These are phyloP conservation scores for Vanrija pseudolonga DNA, from an alignment of 1,284 basidiomycete genomes.

Conservation along the genomic window DNA sequence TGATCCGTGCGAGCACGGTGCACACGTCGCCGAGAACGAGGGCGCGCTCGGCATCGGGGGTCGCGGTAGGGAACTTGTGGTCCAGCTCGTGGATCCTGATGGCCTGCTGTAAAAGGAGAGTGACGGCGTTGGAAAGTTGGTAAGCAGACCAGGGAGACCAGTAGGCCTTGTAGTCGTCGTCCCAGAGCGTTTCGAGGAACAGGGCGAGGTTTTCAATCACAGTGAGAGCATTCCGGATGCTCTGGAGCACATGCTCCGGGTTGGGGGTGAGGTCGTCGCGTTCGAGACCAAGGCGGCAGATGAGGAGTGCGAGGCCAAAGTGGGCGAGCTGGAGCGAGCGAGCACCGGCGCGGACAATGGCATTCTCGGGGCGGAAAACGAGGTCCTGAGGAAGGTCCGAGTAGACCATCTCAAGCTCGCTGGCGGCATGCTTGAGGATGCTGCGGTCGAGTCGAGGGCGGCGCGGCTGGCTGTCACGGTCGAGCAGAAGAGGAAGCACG, in stretches of 20 bases:
- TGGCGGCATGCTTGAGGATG: slow-evolving; percentile 9
- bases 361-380: slow-evolving; percentile 1
- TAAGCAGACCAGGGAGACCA: slow-evolving; percentile 15
- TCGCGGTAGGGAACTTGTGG: too few species aligned
- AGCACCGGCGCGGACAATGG: background rate
- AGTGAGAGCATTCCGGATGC: slow-evolving; percentile 2
- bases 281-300: slow-evolving; percentile 17
- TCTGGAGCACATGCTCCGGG: slow-evolving; percentile 2
- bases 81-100: slow-evolving; percentile 8
- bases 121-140: slow-evolving; percentile 14
- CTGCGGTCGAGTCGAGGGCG: slow-evolving; percentile 3
- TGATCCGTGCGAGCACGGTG: slow-evolving; percentile 4
- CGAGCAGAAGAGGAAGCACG: slow-evolving; percentile 14
- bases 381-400: slow-evolving; percentile 13
- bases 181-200: slow-evolving; percentile 7
- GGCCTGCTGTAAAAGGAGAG: slow-evolving; percentile 15
- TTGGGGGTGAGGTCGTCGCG: slow-evolving; percentile 12
- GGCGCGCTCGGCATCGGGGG: background rate
- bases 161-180: slow-evolving; percentile 5
- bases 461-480: slow-evolving; percentile 2
- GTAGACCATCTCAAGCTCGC: slow-evolving; percentile 14
- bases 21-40: slow-evolving; percentile 2
- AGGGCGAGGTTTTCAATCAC: slow-evolving; percentile 7
- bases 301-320: slow-evolving; percentile 11
- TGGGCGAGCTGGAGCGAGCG: slow-evolving; percentile 14